Conservation (phyloP, 2,329 filamentous ascomycete species). For the Onygenales sp. region DNA sequence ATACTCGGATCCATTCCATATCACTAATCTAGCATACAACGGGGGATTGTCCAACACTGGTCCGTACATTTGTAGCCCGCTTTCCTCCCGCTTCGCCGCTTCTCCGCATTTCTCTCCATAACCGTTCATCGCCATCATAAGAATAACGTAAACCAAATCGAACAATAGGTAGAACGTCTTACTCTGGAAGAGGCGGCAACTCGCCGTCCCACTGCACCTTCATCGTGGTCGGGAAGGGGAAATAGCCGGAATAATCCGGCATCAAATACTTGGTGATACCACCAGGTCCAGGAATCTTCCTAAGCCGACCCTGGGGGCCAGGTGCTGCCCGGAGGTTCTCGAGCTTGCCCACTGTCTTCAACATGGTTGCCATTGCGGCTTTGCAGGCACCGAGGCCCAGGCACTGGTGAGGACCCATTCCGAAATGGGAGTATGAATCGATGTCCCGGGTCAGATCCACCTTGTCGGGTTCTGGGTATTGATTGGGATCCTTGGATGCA, state of each 20-base stretch:
- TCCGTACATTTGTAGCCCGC: too few species aligned
- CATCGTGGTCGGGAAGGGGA: constrained; percentile 35
- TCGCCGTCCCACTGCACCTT: constrained; percentile 36
- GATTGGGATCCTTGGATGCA: constrained; percentile 30
- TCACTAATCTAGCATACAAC: too few species aligned
- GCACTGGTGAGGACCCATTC: constrained; percentile 41
- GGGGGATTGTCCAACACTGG: too few species aligned
- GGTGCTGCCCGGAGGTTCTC: constrained; percentile 38
- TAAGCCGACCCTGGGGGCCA: constrained; percentile 37
- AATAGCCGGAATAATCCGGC: constrained; percentile 32
- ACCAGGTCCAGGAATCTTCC: constrained; percentile 30
- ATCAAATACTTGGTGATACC: constrained; percentile 36
- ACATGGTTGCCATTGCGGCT: constrained; percentile 30
- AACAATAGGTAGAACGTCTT: neutral
- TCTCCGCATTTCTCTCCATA: neutral
- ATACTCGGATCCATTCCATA: too few species aligned
- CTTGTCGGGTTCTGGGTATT: constrained; percentile 28
- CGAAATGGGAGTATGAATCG: constrained; percentile 34
- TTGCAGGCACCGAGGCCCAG: constrained; percentile 32
- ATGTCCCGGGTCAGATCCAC: constrained; percentile 37
- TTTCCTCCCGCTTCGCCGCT: too few species aligned
- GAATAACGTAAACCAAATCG: neutral
- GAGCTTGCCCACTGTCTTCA: constrained; percentile 36
- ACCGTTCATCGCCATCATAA: neutral
- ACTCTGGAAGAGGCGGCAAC: constrained; percentile 13